Conservation (phyloP, 2,329 filamentous ascomycete species). For the Claviceps citrina region DNA sequence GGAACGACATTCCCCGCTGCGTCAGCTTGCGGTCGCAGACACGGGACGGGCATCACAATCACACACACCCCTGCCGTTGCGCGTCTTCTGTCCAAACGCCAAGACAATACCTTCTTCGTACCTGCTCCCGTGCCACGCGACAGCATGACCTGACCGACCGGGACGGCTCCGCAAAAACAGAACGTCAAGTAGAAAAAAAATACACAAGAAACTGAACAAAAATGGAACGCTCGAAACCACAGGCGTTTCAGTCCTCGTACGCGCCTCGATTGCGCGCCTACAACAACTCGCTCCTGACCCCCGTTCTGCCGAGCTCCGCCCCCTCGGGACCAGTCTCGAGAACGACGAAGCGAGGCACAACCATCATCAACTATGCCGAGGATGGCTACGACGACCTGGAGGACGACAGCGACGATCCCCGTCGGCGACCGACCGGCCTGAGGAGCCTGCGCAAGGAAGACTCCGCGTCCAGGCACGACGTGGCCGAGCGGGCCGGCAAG, state of each 20-base stretch:
- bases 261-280: slow-evolving; percentile 80
- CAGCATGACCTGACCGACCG: slow-evolving; percentile 19
- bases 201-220: too few species aligned
- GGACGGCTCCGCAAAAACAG: slow-evolving; percentile 7
- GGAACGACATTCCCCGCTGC: background rate
- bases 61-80: slow-evolving; percentile 1
- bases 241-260: slow-evolving; percentile 83
- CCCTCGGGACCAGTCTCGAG: slow-evolving; percentile 53
- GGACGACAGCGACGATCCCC: slow-evolving; percentile 57
- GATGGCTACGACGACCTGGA: slow-evolving; percentile 76
- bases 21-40: background rate
- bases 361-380: slow-evolving; percentile 94
- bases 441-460: slow-evolving; percentile 72
- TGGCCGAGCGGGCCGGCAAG: slow-evolving; percentile 66
- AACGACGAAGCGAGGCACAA: slow-evolving; percentile 94
- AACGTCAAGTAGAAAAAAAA: slow-evolving; percentile 9
- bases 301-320: slow-evolving; percentile 52
- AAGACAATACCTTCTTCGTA: background rate
- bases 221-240: slow-evolving; percentile 46
- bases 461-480: slow-evolving; percentile 42
- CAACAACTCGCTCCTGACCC: slow-evolving; percentile 80
- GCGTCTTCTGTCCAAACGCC: background rate
- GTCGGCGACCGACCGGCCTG: slow-evolving; percentile 68
- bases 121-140: background rate
- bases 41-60: background rate